phyloP scores from a whole-genome alignment of 768 basidiomycete genomes.

The Mycena belliarum region DNA sequence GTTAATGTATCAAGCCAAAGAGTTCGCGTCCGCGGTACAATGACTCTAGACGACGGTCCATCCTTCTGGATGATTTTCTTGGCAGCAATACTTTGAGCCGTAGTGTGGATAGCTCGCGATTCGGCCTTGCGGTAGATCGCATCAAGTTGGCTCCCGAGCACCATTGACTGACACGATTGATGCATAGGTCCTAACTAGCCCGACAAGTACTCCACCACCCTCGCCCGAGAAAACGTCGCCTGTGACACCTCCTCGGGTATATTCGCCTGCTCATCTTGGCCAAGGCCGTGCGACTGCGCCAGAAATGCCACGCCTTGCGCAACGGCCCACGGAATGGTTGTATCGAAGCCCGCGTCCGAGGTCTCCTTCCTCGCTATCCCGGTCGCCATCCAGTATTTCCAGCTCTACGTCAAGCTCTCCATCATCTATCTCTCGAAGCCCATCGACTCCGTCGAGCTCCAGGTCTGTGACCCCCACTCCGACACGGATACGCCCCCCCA shows the following conservation, averaged over 20 bases:
- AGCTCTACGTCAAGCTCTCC: constrained; percentile 17
- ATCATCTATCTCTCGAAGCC: constrained; percentile 18
- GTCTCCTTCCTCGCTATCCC: constrained; percentile 28
- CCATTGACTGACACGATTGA: not conserved
- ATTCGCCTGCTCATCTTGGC: constrained; percentile 17
- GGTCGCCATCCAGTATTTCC: constrained; percentile 22
- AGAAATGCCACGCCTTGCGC: constrained; percentile 26
- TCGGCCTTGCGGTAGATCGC: constrained; percentile 17
- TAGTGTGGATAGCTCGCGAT: constrained; percentile 11
- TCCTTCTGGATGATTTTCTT: constrained; percentile 22
- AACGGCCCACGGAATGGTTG: constrained; percentile 44
- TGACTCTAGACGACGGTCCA: constrained; percentile 21
- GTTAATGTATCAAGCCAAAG: constrained; percentile 14
- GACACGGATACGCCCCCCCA: constrained; percentile 29
- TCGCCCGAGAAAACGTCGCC: constrained; percentile 16
- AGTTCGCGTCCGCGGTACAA: constrained; percentile 13
- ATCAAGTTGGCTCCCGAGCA: constrained; percentile 7
- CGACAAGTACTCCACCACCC: constrained; percentile 14
- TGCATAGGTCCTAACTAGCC: constrained; percentile 3
- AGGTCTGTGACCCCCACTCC: constrained; percentile 27
- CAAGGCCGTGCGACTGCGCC: constrained; percentile 23
- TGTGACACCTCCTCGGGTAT: constrained; percentile 16
- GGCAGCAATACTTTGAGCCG: constrained; percentile 17
- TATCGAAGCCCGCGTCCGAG: constrained; percentile 47
- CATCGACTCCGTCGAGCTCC: constrained; percentile 23